Conservation (phyloP, 176 grass and related monocot species). For the Phragmites australis region DNA sequence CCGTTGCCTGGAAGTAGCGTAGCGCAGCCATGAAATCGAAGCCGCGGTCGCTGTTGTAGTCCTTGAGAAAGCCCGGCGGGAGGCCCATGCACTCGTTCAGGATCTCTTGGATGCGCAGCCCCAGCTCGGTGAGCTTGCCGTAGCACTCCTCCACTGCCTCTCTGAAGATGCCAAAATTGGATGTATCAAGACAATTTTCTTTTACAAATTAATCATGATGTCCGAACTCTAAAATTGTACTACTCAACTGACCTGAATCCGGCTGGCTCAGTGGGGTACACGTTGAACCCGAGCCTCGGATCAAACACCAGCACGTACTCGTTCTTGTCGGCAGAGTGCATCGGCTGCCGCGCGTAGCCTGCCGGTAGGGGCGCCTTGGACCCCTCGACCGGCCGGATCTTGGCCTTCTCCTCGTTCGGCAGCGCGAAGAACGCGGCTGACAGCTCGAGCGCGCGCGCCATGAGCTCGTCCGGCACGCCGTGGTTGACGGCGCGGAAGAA, state of each 20-base stretch:
- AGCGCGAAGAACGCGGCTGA: slow-evolving; percentile 41
- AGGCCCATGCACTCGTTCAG: slow-evolving; percentile 74
- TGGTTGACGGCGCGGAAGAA: slow-evolving; percentile 58
- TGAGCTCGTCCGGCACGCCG: slow-evolving; percentile 22
- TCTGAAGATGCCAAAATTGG: slow-evolving; percentile 15
- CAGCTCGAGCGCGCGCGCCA: slow-evolving; percentile 34
- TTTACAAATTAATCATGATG: not conserved
- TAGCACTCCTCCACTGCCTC: slow-evolving; percentile 46
- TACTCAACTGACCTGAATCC: slow-evolving; percentile 41
- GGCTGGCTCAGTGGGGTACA: slow-evolving; percentile 24
- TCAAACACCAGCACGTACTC: slow-evolving; percentile 39
- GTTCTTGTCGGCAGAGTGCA: slow-evolving; percentile 45
- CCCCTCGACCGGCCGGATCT: slow-evolving; percentile 9
- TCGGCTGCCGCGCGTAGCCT: slow-evolving; percentile 46
- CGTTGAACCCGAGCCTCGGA: slow-evolving; percentile 36
- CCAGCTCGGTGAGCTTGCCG: slow-evolving; percentile 29
- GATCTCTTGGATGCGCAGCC: slow-evolving; percentile 48
- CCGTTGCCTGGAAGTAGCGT: slow-evolving; percentile 55
- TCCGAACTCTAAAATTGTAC: too few relatives aligned
- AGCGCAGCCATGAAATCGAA: slow-evolving; percentile 48
- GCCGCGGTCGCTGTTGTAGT: slow-evolving; percentile 50
- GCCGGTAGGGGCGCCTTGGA: not conserved
- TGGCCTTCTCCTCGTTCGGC: slow-evolving; percentile 43
- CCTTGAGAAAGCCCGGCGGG: slow-evolving; percentile 40
- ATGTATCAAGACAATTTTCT: not conserved